Evolutionary conservation across 2,329 filamentous ascomycete genomes (phyloP), one percentile per base, ranked within the genome.

Genomic region (Xylariaceae sp.): DNA sequence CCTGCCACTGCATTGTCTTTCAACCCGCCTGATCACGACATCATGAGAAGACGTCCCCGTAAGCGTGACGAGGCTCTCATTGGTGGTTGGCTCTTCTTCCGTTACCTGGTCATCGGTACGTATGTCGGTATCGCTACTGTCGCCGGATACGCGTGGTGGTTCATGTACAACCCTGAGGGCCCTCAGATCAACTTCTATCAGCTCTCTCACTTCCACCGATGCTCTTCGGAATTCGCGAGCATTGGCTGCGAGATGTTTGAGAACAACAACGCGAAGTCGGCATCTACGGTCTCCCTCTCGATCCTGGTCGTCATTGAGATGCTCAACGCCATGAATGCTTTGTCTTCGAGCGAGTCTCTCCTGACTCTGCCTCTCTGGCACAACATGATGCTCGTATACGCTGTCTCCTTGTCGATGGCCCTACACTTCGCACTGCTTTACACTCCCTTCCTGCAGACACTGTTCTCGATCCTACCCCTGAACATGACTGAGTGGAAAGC

Each of bases 141-240:
- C 17, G 92, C 88, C 71, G 94, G 95, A 51, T 99, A 99, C 72
- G 93, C 91, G n/a, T 99, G 94, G 94, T 99, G 92, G 90, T 99
- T 97, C 81, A 92, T 99, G 88, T 96, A 89, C 80, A 93, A 97
- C 78, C 77, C 86, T 7, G 85, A 87, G 66, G 94, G 94, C 0
- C 94, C 94, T 23, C 90, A 96, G 74, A 96, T 99, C 75, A 86
- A 81, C 64, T 96, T 97, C 78, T 88, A 83, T 74, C 90, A 99
- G 73, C 80, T 99, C 66, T 81, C 88, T 23, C 89, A 95, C 77
- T 99, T 97, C 86, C 94, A 99, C 78, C 87, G 88, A 73, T 99
- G 94, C 83, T 88, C 88, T 0, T 71, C 89, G 13, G 81, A 91
- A 59, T 97, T 96, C 78, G 85, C 92, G 0, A 88, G 93, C 68